Percentiles rank a stretch among this genome's conserved stretches.
Evolutionary conservation across 2,329 filamentous ascomycete genomes (phyloP).

Genomic region (Pseudocercospora eumusae): DNA sequence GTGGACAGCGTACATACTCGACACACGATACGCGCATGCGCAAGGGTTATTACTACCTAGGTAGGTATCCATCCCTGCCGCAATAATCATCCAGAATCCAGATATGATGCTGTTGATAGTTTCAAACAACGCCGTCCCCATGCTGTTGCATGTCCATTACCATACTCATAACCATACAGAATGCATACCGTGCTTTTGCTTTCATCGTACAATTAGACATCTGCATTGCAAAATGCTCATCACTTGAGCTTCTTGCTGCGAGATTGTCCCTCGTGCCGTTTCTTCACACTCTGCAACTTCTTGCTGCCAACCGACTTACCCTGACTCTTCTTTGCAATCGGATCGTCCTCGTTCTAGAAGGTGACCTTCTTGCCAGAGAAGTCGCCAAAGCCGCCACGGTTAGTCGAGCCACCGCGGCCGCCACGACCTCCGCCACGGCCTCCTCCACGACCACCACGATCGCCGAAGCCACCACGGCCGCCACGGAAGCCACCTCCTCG

Average conservation of each 20-base stretch:
- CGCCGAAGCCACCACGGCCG: slow-evolving; percentile 41
- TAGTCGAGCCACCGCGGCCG: slow-evolving; percentile 56
- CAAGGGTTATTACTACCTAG: no score
- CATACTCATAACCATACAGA: not conserved
- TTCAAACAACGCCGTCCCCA: not conserved
- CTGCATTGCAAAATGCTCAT: not conserved
- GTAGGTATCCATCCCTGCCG: not conserved
- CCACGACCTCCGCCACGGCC: slow-evolving; percentile 55
- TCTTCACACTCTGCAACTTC: not conserved
- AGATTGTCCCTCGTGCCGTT: not conserved
- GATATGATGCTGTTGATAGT: not conserved
- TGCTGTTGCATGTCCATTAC: not conserved
- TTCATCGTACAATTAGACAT: not conserved
- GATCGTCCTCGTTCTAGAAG: slow-evolving; percentile 46
- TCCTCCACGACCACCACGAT: slow-evolving; percentile 44
- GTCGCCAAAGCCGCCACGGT: slow-evolving; percentile 61
- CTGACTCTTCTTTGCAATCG: not conserved
- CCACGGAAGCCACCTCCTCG: slow-evolving; percentile 44
- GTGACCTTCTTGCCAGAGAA: slow-evolving; percentile 81
- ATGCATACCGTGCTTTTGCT: not conserved
- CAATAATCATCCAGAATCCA: not conserved
- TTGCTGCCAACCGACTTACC: not conserved
- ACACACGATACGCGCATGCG: not conserved
- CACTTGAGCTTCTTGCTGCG: slow-evolving; percentile 1
- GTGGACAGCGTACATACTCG: not conserved